These are phyloP conservation scores for Lentinula raphanica DNA, from an alignment of 768 basidiomycete genomes.

Conservation along the genomic window DNA sequence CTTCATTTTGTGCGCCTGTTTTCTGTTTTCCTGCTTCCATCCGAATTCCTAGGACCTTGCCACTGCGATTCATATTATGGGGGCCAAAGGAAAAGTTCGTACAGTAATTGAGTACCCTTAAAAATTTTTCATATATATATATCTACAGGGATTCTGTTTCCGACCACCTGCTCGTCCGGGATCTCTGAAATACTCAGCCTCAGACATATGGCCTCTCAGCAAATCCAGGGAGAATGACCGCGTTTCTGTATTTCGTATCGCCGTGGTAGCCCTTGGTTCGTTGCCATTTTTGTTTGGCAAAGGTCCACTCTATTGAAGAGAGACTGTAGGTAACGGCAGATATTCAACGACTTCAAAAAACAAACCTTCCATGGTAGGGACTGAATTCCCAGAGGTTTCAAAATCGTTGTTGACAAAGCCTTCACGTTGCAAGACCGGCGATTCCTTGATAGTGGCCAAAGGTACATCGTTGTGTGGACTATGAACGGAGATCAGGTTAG, in stretches of 20 bases:
- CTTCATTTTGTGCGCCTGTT: too few species aligned
- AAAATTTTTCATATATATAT: too few species aligned
- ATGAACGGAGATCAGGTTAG: neutral
- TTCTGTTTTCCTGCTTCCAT: too few species aligned
- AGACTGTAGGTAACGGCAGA: neutral
- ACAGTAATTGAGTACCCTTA: too few species aligned
- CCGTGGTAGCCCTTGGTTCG: constrained; percentile 19
- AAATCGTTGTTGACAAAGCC: constrained; percentile 44
- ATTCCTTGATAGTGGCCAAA: constrained; percentile 36
- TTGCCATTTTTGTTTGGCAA: constrained; percentile 51
- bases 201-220: neutral
- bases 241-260: neutral
- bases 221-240: neutral
- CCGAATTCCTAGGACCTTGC: too few species aligned
- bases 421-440: constrained; percentile 40
- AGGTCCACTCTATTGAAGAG: constrained; percentile 34
- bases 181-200: too few species aligned
- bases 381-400: constrained; percentile 33
- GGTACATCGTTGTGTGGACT: constrained; percentile 42
- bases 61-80: too few species aligned
- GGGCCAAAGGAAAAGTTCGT: too few species aligned
- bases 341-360: neutral
- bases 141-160: too few species aligned
- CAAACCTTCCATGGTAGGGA: constrained; percentile 42
- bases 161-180: too few species aligned